Base-by-base conservation (phyloP, 2,329 filamentous ascomycete genomes). In the Biscogniauxia mediterranea region DNA sequence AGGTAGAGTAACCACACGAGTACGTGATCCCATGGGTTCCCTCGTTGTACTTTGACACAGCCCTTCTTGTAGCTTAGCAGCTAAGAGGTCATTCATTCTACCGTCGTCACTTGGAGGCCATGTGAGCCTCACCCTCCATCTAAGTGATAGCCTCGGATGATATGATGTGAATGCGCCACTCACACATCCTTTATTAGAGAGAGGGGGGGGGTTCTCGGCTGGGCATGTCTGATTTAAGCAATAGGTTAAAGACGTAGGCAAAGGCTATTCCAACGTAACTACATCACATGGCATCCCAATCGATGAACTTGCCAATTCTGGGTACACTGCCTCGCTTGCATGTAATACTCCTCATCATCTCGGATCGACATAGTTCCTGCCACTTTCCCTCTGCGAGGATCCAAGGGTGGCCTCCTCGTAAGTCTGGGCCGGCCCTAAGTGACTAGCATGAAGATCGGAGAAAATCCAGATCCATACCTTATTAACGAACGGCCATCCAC, bases 301-400 rank as follows among this genome's bases (percentile, higher is more conserved):
- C 38, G 17, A 46, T n/a, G 38, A 6, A 11, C 11, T 46, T n/a
- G 13, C 17, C 15, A 9, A n/a, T n/a, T n/a, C 17, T n/a, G 13
- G 38, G 15, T 46, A n/a, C 38, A n/a, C 38, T 46, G 17, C 38
- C 38, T 17, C 4, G 38, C 55, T 50, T 53, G 50, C 32, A 46
- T 54, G 25, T 49, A 38, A 7, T 57, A 46, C 52, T 61, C 68
- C 70, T 68, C 64, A 52, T 72, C 69, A 72, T 71, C 64, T 71
- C 71, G 70, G 71, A 71, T 72, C 65, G 63, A 59, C 67, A 59
- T 61, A 51, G 56, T 69, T 71, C 71, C 71, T 68, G 62, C 58
- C 63, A 62, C 56, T 57, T 63, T 58, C 25, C 52, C 25, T 55
- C 6, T 28, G 57, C 32, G 58, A 60, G 23, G 5, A 50, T 50